Percentiles rank a stretch among this genome's conserved stretches.
phyloP scores from a whole-genome alignment of 75 land plant genomes.

The Cupressus sempervirens region DNA sequence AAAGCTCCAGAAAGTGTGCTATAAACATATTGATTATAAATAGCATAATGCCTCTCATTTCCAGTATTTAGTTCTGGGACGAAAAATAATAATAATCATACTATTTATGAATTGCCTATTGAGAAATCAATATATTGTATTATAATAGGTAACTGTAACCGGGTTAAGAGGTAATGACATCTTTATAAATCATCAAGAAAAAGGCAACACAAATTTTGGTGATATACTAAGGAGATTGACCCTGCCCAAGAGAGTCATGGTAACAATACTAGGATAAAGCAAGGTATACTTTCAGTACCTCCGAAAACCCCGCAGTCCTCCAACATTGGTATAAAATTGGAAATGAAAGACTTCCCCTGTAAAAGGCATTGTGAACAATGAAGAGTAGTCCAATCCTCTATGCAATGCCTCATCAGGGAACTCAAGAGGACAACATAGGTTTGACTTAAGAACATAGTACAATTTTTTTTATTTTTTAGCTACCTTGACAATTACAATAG shows the following conservation, averaged over 20 bases:
- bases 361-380: not conserved
- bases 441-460: too few species aligned
- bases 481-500: too few species aligned
- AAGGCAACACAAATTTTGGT: not conserved
- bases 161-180: not conserved
- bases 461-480: too few species aligned
- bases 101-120: not conserved
- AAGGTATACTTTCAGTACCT: not conserved
- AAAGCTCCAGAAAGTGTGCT: not conserved
- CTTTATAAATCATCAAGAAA: not conserved
- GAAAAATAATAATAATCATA: not conserved
- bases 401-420: too few species aligned
- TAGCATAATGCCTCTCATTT: not conserved
- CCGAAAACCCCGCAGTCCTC: not conserved
- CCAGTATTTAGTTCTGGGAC: not conserved
- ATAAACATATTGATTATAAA: not conserved
- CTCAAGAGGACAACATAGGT: too few species aligned
- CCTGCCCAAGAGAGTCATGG: not conserved
- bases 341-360: too few species aligned
- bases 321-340: too few species aligned
- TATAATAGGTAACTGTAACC: not conserved
- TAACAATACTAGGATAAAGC: not conserved
- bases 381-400: not conserved
- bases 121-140: not conserved
- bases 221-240: not conserved